Evolutionary conservation across 2,329 filamentous ascomycete species (phyloP).

Genomic region (Ambrosiella cleistominuta): DNA sequence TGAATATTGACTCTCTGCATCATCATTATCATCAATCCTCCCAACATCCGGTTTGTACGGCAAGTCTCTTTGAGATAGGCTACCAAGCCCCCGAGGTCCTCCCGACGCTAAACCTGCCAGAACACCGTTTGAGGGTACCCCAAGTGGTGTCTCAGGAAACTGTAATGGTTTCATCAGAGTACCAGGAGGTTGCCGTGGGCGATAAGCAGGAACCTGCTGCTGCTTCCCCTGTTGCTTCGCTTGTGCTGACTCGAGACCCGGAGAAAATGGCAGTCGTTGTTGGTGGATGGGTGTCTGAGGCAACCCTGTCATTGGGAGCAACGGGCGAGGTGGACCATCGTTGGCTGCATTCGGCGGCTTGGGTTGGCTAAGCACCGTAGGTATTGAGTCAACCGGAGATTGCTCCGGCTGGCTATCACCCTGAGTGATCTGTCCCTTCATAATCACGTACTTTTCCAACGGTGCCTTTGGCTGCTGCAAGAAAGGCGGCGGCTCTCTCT

Average conservation of each 20-base stretch:
- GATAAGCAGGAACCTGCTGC: neutral
- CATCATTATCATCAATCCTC: neutral
- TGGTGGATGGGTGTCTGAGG: constrained; percentile 9
- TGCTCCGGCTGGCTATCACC: neutral
- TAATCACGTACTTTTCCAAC: neutral
- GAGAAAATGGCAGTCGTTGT: constrained; percentile 7
- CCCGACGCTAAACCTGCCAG: neutral
- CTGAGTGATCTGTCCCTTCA: neutral
- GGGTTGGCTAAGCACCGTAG: neutral
- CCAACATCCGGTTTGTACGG: neutral
- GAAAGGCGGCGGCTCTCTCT: neutral
- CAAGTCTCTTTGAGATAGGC: no score
- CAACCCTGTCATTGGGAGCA: neutral
- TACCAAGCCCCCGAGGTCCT: neutral
- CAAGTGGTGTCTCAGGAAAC: neutral
- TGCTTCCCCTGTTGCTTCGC: neutral
- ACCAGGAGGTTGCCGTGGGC: neutral
- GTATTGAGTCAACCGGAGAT: no score
- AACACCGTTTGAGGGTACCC: neutral
- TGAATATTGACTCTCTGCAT: constrained; percentile 2
- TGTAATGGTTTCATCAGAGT: neutral
- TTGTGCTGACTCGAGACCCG: neutral
- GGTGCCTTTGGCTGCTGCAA: neutral
- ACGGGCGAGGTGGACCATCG: neutral
- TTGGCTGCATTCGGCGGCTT: neutral